Evolutionary conservation across 2,329 filamentous ascomycete species (phyloP).

Genomic region (Reticulascus tulasneorum): DNA sequence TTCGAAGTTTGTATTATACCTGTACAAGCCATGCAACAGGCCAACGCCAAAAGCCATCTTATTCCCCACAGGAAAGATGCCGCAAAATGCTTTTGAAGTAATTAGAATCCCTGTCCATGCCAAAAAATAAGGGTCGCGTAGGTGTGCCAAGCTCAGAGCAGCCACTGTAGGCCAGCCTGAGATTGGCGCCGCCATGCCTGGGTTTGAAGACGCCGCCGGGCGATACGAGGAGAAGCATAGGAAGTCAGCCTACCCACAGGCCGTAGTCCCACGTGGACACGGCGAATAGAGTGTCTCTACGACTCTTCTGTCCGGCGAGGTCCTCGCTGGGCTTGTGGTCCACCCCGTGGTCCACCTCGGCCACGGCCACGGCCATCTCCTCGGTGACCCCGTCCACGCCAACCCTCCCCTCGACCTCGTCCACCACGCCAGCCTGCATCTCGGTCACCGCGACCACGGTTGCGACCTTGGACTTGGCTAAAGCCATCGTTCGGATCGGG

Average conservation of each 20-base stretch:
- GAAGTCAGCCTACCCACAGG: constrained; percentile 20
- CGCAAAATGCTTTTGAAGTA: too few species aligned
- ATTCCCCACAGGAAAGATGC: too few species aligned
- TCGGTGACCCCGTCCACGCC: constrained; percentile 46
- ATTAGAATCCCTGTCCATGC: too few species aligned
- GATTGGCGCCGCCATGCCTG: constrained; percentile 32
- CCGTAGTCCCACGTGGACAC: constrained; percentile 15
- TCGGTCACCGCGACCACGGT: constrained; percentile 51
- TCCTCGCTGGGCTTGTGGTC: constrained; percentile 28
- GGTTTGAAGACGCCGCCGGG: constrained; percentile 33
- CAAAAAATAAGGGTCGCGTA: too few species aligned
- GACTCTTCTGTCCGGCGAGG: constrained; percentile 36
- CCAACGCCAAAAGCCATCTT: constrained; percentile 14
- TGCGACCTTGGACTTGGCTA: constrained; percentile 63
- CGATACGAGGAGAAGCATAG: constrained; percentile 25
- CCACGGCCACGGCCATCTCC: constrained; percentile 42
- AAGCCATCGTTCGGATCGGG: constrained; percentile 61
- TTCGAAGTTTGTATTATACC: constrained; percentile 15
- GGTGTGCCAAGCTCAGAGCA: too few species aligned
- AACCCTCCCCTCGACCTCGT: constrained; percentile 38
- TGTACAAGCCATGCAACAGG: constrained; percentile 14
- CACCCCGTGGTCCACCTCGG: constrained; percentile 31
- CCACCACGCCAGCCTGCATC: constrained; percentile 44
- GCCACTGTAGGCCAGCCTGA: constrained; percentile 10
- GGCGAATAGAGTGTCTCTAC: constrained; percentile 20